These are phyloP conservation scores for Gossypium longicalyx DNA, from an alignment of 345 rosid species.

Conservation along the genomic window DNA sequence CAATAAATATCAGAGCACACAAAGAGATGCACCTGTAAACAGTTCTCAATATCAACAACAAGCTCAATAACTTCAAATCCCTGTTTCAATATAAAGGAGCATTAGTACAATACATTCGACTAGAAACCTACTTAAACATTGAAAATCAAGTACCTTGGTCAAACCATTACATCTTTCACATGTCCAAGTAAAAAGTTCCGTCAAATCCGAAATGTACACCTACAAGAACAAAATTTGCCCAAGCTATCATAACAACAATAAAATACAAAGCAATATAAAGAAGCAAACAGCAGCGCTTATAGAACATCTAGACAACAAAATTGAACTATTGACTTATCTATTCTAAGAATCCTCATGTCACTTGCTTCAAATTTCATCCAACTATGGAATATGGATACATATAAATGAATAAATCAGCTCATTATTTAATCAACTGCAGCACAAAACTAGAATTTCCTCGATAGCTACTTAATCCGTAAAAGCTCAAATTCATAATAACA, in stretches of 20 bases:
- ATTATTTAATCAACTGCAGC: background rate
- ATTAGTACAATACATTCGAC: conserved; percentile 10
- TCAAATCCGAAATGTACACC: conserved; percentile 83
- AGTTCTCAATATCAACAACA: conserved; percentile 70
- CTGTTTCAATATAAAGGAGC: conserved; percentile 35
- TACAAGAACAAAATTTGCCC: conserved; percentile 24
- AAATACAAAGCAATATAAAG: background rate
- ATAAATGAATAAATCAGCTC: background rate
- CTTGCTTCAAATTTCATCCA: background rate
- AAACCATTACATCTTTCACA: conserved; percentile 76
- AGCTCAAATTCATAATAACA: conserved; percentile 6
- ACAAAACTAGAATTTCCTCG: background rate
- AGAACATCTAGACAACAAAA: background rate
- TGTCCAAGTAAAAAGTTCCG: conserved; percentile 81
- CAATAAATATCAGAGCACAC: background rate
- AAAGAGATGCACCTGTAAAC: conserved; percentile 59
- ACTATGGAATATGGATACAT: background rate
- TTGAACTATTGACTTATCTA: background rate
- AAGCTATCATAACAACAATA: conserved; percentile 3
- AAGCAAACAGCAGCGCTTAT: background rate
- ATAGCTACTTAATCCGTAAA: background rate
- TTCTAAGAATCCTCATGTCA: background rate
- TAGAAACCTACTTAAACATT: background rate
- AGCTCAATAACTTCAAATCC: conserved; percentile 83
- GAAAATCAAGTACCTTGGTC: conserved; percentile 46